A percentile compares a stretch with the other conserved stretches of the same genome.
Conservation (phyloP, 2,329 filamentous ascomycete species). For the Leptodontidium sp. region DNA sequence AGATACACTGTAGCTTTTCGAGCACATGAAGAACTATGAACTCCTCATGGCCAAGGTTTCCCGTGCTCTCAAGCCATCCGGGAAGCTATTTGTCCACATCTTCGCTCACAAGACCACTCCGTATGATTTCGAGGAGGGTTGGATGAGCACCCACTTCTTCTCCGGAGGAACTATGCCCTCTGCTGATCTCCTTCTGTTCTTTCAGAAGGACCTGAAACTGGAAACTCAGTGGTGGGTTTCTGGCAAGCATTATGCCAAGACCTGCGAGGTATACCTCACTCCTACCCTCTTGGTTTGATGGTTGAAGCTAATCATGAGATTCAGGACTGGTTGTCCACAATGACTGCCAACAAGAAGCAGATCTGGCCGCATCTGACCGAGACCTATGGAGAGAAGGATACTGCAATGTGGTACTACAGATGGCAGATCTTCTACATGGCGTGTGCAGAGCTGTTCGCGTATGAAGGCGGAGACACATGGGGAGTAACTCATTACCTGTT, state of each 20-base stretch:
- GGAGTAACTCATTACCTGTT: conserved; percentile 74
- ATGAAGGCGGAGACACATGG: conserved; percentile 71
- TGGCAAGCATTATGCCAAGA: conserved; percentile 72
- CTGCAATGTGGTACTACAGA: conserved; percentile 69
- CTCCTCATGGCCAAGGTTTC: conserved; percentile 70
- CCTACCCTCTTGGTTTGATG: background rate
- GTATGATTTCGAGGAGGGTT: conserved; percentile 75
- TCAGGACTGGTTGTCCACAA: conserved; percentile 68
- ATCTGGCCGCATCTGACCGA: conserved; percentile 71
- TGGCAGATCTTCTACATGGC: conserved; percentile 80
- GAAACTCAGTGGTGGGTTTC: conserved; percentile 76
- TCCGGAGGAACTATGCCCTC: conserved; percentile 77
- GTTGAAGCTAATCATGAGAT: conserved; percentile 21
- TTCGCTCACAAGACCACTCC: conserved; percentile 71
- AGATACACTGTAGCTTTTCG: conserved; percentile 64
- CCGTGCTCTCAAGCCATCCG: conserved; percentile 65
- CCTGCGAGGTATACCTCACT: conserved; percentile 64
- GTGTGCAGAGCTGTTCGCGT: conserved; percentile 74
- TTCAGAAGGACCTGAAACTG: conserved; percentile 68
- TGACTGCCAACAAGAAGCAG: conserved; percentile 64
- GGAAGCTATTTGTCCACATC: conserved; percentile 75
- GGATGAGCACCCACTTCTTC: conserved; percentile 80
- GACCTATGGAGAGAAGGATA: conserved; percentile 69
- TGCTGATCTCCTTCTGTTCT: conserved; percentile 71
- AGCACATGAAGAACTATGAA: conserved; percentile 81